Percentiles rank a stretch among this genome's conserved stretches.
phyloP scores from a whole-genome alignment of 352 stramenopile genomes.

The Phytophthora rubi region DNA sequence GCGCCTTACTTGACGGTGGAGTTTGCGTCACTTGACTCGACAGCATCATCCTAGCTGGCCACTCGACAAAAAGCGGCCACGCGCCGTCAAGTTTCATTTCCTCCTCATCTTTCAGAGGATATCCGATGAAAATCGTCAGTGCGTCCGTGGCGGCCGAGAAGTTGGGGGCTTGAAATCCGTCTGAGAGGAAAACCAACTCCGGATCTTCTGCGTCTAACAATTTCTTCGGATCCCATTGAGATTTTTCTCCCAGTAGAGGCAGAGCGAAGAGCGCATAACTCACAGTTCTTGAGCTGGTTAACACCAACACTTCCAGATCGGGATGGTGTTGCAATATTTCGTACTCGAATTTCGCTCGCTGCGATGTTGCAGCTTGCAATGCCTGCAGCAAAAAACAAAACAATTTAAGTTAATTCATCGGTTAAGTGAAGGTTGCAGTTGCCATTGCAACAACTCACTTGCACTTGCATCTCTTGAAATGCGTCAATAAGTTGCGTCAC shows the following conservation, averaged over 20 bases:
- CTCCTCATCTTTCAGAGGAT: constrained; percentile 21
- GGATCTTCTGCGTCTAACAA: constrained; percentile 18
- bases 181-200: constrained; percentile 31
- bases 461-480: constrained; percentile 36
- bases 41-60: constrained; percentile 36
- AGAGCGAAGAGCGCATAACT: constrained; percentile 40
- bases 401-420: neutral
- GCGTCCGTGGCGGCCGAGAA: constrained; percentile 18
- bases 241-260: constrained; percentile 38
- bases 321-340: constrained; percentile 50
- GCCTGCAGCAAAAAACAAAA: constrained; percentile 8
- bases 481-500: constrained; percentile 19
- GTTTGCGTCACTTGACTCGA: constrained; percentile 52
- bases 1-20: constrained; percentile 26
- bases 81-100: constrained; percentile 2
- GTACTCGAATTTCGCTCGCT: constrained; percentile 49
- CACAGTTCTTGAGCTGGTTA: constrained; percentile 1
- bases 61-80: constrained; percentile 43
- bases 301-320: constrained; percentile 41
- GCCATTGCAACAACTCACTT: constrained; percentile 28
- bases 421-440: neutral
- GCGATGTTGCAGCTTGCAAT: constrained; percentile 13
- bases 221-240: constrained; percentile 25
- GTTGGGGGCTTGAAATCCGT: constrained; percentile 38
- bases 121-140: constrained; percentile 35